Conservation (phyloP, 2,329 filamentous ascomycete genomes). For the Bisporella sp. region DNA sequence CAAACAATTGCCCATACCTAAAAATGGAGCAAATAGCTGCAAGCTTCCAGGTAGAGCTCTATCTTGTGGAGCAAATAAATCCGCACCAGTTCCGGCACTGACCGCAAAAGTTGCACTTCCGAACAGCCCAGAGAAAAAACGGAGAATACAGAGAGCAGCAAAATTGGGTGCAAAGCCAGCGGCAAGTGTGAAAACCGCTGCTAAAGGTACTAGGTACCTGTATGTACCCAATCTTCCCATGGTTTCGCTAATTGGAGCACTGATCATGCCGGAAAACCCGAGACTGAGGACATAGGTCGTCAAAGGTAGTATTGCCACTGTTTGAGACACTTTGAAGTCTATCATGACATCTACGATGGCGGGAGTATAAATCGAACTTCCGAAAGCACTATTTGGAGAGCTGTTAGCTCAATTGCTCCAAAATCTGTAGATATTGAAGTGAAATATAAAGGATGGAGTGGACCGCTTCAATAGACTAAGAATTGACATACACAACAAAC, state of each 20-base stretch:
- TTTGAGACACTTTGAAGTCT: slow-evolving; percentile 47
- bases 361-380: slow-evolving; percentile 46
- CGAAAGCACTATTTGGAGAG: slow-evolving; percentile 36
- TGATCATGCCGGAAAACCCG: slow-evolving; percentile 50
- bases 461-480: neutral
- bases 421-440: neutral
- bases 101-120: slow-evolving; percentile 8
- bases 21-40: slow-evolving; percentile 10
- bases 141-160: slow-evolving; percentile 41
- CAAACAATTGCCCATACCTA: neutral
- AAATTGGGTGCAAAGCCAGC: slow-evolving; percentile 45
- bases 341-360: slow-evolving; percentile 37
- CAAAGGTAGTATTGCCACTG: slow-evolving; percentile 48
- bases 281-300: slow-evolving; percentile 53
- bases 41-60: slow-evolving; percentile 7
- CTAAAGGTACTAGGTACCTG: slow-evolving; percentile 36
- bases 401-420: neutral
- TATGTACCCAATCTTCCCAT: slow-evolving; percentile 49
- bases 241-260: slow-evolving; percentile 52
- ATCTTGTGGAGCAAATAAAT: slow-evolving; percentile 9
- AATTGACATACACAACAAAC: neutral
- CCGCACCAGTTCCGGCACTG: slow-evolving; percentile 9
- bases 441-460: too few relatives aligned
- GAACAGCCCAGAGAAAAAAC: slow-evolving; percentile 49
- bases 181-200: slow-evolving; percentile 49